phyloP scores from a whole-genome alignment of 331 rosid species.

The Quercus lobata region DNA sequence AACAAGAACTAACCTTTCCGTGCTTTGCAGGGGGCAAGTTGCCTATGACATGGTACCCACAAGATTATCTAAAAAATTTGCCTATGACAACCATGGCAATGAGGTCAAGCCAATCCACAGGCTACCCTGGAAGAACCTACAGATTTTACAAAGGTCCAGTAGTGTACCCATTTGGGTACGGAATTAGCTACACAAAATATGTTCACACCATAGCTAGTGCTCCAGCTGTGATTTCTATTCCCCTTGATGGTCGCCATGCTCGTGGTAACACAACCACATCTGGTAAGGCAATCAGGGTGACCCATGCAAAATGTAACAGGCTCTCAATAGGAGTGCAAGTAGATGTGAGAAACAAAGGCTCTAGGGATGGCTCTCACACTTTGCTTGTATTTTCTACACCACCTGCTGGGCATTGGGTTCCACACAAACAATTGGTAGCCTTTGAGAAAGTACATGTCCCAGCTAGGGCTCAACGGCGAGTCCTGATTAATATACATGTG shows the following conservation, averaged over 20 bases:
- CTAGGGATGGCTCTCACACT: slow-evolving; percentile 70
- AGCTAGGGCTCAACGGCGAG: slow-evolving; percentile 27
- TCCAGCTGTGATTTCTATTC: slow-evolving; percentile 46
- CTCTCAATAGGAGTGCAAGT: slow-evolving; percentile 53
- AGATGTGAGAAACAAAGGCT: slow-evolving; percentile 57
- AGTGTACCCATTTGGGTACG: slow-evolving; percentile 78
- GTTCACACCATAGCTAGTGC: slow-evolving; percentile 50
- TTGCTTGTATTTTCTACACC: slow-evolving; percentile 66
- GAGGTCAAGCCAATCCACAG: slow-evolving; percentile 41
- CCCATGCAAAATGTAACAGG: slow-evolving; percentile 57
- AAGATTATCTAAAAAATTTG: slow-evolving; percentile 55
- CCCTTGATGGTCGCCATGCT: slow-evolving; percentile 41
- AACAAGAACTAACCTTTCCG: background rate
- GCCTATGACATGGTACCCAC: slow-evolving; percentile 91
- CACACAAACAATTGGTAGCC: slow-evolving; percentile 41
- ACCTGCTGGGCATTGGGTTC: slow-evolving; percentile 58
- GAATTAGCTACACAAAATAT: slow-evolving; percentile 56
- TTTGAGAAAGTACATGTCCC: slow-evolving; percentile 47
- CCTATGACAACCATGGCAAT: slow-evolving; percentile 83
- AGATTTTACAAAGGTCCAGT: slow-evolving; percentile 74
- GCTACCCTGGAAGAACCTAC: slow-evolving; percentile 83
- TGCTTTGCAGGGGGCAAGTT: slow-evolving; percentile 58
- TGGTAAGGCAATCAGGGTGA: slow-evolving; percentile 68
- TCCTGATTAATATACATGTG: slow-evolving; percentile 40
- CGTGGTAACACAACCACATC: slow-evolving; percentile 23